Conservation (phyloP, 306 rosid species). For the Pachyrhizus erosus region DNA sequence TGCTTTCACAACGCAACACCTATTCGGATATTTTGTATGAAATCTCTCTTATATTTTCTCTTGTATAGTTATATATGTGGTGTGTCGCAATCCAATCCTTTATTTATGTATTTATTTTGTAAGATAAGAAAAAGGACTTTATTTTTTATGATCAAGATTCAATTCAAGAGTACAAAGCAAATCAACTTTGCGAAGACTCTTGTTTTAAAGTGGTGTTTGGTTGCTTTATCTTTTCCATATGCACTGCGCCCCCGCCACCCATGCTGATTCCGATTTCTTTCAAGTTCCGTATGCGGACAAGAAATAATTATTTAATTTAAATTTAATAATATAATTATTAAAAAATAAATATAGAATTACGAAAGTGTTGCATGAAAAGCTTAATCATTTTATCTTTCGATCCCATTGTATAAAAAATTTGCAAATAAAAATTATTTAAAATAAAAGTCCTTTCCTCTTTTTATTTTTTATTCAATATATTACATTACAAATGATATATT, state of each 20-base stretch:
- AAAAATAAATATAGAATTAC: neutral
- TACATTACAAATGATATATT: neutral
- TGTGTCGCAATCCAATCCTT: neutral
- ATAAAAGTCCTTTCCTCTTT: neutral
- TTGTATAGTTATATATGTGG: neutral
- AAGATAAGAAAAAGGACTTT: neutral
- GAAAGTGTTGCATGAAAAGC: neutral
- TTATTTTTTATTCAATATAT: neutral
- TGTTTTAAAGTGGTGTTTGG: slow-evolving; percentile 1
- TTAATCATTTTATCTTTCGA: neutral
- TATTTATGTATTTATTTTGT: neutral
- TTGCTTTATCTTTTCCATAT: neutral
- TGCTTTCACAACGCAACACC: neutral
- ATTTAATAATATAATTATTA: neutral
- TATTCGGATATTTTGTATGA: neutral
- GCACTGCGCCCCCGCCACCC: neutral
- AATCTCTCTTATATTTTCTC: neutral
- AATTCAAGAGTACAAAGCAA: neutral
- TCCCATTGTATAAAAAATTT: neutral
- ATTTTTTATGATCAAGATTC: slow-evolving; percentile 1
- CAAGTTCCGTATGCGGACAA: neutral
- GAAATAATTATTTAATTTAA: neutral
- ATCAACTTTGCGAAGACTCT: slow-evolving; percentile 7
- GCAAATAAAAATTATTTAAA: neutral
- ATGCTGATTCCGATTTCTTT: neutral